These are phyloP conservation scores for Primulina eburnea DNA, from an alignment of 257 asterid genomes.

Conservation along the genomic window DNA sequence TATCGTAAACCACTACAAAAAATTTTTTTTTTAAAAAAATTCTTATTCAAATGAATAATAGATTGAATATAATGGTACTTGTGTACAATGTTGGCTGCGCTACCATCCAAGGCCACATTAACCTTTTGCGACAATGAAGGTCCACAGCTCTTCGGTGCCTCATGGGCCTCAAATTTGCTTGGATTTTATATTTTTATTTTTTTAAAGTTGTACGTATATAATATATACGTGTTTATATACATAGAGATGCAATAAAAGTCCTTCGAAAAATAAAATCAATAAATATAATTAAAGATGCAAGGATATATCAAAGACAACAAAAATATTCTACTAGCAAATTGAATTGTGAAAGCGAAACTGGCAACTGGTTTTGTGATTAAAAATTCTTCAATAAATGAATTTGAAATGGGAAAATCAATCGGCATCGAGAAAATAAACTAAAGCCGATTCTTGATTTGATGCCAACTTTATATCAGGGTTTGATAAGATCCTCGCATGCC, in stretches of 20 bases:
- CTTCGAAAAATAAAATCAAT: too few species aligned
- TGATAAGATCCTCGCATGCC: neutral
- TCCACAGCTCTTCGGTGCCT: neutral
- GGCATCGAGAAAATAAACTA: neutral
- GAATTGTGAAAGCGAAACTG: too few species aligned
- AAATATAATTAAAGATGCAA: neutral
- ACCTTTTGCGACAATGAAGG: neutral
- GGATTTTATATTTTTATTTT: neutral
- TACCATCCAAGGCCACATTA: neutral
- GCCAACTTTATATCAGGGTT: neutral
- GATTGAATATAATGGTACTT: neutral
- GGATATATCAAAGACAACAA: neutral
- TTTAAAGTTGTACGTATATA: neutral
- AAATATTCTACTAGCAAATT: too few species aligned
- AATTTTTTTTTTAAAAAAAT: too few species aligned
- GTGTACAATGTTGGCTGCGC: neutral
- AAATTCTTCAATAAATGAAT: too few species aligned
- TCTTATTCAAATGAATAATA: neutral
- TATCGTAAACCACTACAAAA: neutral
- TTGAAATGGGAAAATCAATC: neutral
- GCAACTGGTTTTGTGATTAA: too few species aligned
- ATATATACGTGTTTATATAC: neutral
- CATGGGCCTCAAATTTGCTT: neutral
- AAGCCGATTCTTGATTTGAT: neutral
- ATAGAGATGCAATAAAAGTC: too few species aligned